These are phyloP conservation scores for Vaccinium corymbosum DNA, from an alignment of 148 eudicot genomes.

Conservation along the genomic window DNA sequence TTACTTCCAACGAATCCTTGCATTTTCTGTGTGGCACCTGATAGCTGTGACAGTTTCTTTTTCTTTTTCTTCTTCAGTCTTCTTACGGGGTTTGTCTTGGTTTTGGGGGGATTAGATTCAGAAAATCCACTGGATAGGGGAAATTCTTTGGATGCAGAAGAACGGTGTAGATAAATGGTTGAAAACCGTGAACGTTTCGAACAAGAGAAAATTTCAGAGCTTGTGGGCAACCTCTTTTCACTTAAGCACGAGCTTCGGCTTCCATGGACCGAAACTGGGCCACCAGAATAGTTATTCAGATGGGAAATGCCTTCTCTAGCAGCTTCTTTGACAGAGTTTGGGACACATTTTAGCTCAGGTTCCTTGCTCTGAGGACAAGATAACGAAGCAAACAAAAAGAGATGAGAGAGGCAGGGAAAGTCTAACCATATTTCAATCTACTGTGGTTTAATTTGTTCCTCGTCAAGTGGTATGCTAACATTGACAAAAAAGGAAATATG, in stretches of 20 bases:
- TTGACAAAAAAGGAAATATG: not conserved
- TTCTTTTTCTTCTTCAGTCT: conserved; percentile 19
- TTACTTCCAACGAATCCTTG: not conserved
- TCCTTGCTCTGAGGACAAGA: conserved; percentile 15
- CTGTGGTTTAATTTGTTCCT: not conserved
- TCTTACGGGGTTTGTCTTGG: not conserved
- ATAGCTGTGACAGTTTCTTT: conserved; percentile 14
- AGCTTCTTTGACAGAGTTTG: conserved; percentile 2
- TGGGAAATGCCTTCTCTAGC: not conserved
- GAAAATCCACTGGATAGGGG: not conserved
- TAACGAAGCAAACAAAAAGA: not conserved
- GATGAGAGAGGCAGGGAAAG: conserved; percentile 11
- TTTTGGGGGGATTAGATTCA: not conserved
- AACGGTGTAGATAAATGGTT: not conserved
- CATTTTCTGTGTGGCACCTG: not conserved
- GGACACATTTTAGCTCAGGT: conserved; percentile 13
- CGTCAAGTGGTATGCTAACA: not conserved
- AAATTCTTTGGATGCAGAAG: not conserved
- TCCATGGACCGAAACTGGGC: conserved; percentile 39
- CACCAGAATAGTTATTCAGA: conserved; percentile 1
- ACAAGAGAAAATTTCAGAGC: conserved; percentile 12
- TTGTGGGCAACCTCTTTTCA: not conserved
- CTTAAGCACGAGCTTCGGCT: conserved; percentile 22
- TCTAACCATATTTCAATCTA: not conserved
- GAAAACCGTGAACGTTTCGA: conserved; percentile 26